A percentile compares a stretch with the other conserved stretches of the same genome.
Conservation (phyloP, 1,139 yeast genomes). For the Candida labiduridarum region DNA sequence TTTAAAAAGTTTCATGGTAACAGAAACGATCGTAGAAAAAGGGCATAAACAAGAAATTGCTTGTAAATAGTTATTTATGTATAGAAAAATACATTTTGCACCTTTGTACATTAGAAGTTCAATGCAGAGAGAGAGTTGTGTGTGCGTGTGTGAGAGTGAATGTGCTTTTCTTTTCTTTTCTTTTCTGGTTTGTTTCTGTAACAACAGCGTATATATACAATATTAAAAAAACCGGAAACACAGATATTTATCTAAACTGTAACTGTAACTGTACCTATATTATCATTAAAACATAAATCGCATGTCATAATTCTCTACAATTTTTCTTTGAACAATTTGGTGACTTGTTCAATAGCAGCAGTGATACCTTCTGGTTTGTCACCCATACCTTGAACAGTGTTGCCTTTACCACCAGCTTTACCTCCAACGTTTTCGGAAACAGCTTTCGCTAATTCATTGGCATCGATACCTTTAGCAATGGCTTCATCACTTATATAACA, state of each 20-base stretch:
- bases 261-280: neutral
- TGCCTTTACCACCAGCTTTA: conserved; percentile 98
- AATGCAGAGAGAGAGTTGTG: too few species aligned
- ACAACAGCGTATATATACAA: neutral
- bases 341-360: conserved; percentile 73
- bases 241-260: conserved; percentile 1
- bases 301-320: conserved; percentile 27
- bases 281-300: neutral
- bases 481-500: conserved; percentile 82
- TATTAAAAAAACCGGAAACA: neutral
- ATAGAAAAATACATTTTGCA: neutral
- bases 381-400: conserved; percentile 96
- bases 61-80: conserved; percentile 7
- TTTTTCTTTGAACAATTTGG: conserved; percentile 59
- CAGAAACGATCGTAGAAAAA: too few species aligned
- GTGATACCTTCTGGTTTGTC: conserved; percentile 70
- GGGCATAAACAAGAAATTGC: neutral
- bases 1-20: too few species aligned
- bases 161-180: too few species aligned
- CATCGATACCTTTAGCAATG: conserved; percentile 70
- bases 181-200: too few species aligned
- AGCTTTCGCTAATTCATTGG: conserved; percentile 69
- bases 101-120: neutral
- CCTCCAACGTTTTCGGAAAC: conserved; percentile 87
- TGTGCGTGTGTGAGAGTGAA: too few species aligned